Conservation (phyloP, 139 green algal genomes). For the Chlamydomonas sp. region DNA sequence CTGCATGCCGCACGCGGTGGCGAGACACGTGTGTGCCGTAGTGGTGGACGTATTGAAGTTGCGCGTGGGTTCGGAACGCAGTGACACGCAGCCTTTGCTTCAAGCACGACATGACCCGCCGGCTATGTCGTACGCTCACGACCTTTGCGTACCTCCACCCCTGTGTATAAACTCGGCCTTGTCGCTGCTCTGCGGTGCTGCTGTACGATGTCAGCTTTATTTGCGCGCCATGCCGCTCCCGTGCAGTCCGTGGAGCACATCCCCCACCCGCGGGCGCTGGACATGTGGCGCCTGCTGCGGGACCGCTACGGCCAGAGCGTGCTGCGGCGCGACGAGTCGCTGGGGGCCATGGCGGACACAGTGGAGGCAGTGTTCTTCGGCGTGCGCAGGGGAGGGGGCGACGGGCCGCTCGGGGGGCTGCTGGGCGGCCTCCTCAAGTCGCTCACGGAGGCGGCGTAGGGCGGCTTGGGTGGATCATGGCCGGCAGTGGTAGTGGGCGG, state of each 20-base stretch:
- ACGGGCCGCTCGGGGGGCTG: constrained; percentile 14
- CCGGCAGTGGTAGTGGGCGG: background rate
- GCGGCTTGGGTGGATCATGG: background rate
- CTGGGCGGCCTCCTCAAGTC: constrained; percentile 7
- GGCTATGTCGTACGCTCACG: no score
- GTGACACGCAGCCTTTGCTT: no score
- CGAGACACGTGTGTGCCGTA: no score
- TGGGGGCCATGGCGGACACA: background rate
- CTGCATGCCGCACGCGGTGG: no score
- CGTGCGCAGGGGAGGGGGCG: background rate
- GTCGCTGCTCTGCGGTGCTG: no score
- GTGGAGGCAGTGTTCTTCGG: constrained; percentile 8
- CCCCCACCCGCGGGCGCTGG: background rate
- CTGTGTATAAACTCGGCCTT: no score
- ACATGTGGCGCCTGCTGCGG: background rate
- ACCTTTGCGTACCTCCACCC: no score
- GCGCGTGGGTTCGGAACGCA: no score
- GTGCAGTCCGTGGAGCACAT: background rate
- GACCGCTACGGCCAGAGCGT: constrained; percentile 25
- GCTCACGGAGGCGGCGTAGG: background rate
- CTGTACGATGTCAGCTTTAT: no score
- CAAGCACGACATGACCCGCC: no score
- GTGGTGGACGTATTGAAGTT: no score
- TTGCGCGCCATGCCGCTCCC: background rate
- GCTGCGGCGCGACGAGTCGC: constrained; percentile 9